Conservation (phyloP, 2,329 filamentous ascomycete genomes). For the Cladosporium sp. region DNA sequence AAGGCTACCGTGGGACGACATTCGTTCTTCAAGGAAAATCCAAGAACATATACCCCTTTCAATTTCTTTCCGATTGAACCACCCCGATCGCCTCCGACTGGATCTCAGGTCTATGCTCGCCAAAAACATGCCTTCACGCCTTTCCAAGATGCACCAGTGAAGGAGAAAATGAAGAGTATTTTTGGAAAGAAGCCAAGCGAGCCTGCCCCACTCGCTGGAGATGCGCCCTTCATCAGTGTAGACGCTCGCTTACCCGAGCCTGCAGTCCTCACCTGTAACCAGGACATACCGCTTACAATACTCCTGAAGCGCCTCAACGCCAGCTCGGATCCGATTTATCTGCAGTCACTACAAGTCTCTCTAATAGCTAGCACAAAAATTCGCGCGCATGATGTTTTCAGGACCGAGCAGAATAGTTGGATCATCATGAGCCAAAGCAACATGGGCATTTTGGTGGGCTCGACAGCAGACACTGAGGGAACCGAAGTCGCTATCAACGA, state of each 20-base stretch:
- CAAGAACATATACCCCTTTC: slow-evolving; percentile 58
- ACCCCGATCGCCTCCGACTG: slow-evolving; percentile 59
- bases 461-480: slow-evolving; percentile 49
- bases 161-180: slow-evolving; percentile 51
- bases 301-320: slow-evolving; percentile 70
- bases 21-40: slow-evolving; percentile 84
- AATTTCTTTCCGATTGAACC: slow-evolving; percentile 92
- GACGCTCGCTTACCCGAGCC: slow-evolving; percentile 85
- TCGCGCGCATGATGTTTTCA: slow-evolving; percentile 66
- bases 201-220: slow-evolving; percentile 23
- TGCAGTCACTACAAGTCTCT: slow-evolving; percentile 75
- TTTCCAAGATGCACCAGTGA: slow-evolving; percentile 22
- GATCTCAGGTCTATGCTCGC: slow-evolving; percentile 78
- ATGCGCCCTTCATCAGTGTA: slow-evolving; percentile 58
- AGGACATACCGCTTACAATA: slow-evolving; percentile 73
- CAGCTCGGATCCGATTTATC: slow-evolving; percentile 62
- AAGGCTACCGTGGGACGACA: slow-evolving; percentile 94
- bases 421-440: slow-evolving; percentile 66
- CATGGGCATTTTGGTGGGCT: slow-evolving; percentile 64
- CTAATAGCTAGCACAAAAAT: slow-evolving; percentile 75
- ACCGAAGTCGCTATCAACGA: slow-evolving; percentile 46
- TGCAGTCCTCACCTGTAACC: slow-evolving; percentile 80
- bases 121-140: slow-evolving; percentile 55
- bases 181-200: slow-evolving; percentile 44
- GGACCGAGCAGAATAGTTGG: slow-evolving; percentile 68